Conservation (phyloP, 306 rosid genomes). For the Mimosa pudica region DNA sequence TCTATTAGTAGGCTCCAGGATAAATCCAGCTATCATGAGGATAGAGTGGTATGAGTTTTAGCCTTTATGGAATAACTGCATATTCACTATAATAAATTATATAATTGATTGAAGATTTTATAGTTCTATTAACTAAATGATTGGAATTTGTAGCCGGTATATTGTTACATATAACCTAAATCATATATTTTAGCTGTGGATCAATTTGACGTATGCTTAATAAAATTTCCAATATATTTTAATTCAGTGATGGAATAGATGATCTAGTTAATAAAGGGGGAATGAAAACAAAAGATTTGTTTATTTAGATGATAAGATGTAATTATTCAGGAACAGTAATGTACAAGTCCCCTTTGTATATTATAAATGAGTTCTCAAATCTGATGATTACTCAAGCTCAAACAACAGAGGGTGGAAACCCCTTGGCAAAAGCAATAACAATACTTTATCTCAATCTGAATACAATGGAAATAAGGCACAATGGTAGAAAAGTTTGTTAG, state of each 20-base stretch:
- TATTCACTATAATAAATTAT: no score
- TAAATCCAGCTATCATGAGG: no score
- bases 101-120: no score
- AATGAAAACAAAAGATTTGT: background rate
- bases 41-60: no score
- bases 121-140: no score
- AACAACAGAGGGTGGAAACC: background rate
- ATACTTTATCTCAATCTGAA: background rate
- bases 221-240: no score
- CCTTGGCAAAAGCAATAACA: background rate
- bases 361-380: background rate
- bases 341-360: background rate
- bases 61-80: no score
- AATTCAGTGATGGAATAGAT: background rate
- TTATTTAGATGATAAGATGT: background rate
- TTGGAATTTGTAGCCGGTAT: no score
- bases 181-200: background rate
- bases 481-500: background rate
- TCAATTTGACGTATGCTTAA: background rate
- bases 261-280: background rate
- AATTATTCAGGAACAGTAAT: background rate
- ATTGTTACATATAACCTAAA: background rate
- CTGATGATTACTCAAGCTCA: background rate
- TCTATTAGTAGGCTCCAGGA: no score
- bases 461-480: background rate